phyloP scores from a whole-genome alignment of 1,284 basidiomycete genomes.

The Rhodofomes roseus region DNA sequence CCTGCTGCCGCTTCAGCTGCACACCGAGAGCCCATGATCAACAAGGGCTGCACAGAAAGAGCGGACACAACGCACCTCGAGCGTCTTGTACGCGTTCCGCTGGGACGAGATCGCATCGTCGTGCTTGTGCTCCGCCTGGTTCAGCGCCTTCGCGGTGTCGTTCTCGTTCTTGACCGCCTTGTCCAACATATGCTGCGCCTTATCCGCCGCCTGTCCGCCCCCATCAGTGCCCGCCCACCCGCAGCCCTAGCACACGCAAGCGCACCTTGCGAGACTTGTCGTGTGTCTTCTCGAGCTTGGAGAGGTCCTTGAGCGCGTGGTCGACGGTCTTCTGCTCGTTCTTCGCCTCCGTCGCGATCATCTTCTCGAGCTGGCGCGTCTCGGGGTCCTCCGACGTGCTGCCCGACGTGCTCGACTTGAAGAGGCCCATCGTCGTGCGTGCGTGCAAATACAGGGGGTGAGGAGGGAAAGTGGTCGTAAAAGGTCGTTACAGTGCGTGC shows the following conservation, averaged over 20 bases:
- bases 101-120: conserved; percentile 42
- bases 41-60: background rate
- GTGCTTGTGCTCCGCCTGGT: conserved; percentile 47
- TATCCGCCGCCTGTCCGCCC: conserved; percentile 35
- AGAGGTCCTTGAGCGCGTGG: conserved; percentile 43
- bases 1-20: conserved; percentile 27
- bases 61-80: conserved; percentile 33
- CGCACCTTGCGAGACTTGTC: conserved; percentile 46
- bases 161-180: conserved; percentile 48
- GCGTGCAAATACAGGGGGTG: background rate
- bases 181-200: conserved; percentile 41
- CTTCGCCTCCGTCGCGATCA: conserved; percentile 41
- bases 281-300: conserved; percentile 41
- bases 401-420: conserved; percentile 19
- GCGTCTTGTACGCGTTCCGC: conserved; percentile 40
- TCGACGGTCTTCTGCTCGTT: conserved; percentile 43
- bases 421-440: conserved; percentile 18
- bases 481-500: background rate
- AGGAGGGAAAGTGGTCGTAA: background rate
- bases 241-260: background rate
- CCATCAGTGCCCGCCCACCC: background rate
- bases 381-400: conserved; percentile 21
- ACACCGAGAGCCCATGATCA: background rate
- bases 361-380: conserved; percentile 44
- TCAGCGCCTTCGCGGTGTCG: conserved; percentile 39